Evolutionary conservation across 306 rosid genomes (phyloP).

Genomic region (Chamaecrista fasciculata): DNA sequence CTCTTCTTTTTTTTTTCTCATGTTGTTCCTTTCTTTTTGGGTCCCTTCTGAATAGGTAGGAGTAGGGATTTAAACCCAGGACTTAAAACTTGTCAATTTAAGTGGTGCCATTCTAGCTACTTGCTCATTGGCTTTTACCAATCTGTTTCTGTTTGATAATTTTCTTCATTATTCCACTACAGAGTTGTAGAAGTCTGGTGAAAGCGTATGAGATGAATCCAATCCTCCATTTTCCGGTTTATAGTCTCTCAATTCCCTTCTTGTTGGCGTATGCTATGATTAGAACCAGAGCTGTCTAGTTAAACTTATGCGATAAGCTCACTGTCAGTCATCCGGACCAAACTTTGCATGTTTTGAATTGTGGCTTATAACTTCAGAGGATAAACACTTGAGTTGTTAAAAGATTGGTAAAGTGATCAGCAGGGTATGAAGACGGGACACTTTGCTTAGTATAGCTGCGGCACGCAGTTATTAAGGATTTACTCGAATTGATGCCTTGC

Average conservation of each 20-base stretch:
- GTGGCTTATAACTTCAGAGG: slow-evolving; percentile 2
- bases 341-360: not conserved
- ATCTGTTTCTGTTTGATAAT: slow-evolving; percentile 12
- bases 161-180: slow-evolving; percentile 36
- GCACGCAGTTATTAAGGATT: not conserved
- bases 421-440: not conserved
- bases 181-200: slow-evolving; percentile 71
- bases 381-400: not conserved
- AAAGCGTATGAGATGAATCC: slow-evolving; percentile 97
- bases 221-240: slow-evolving; percentile 62
- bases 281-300: slow-evolving; percentile 45
- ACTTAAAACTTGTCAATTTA: slow-evolving; percentile 4
- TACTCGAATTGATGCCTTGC: not conserved
- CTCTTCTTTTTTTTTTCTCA: slow-evolving; percentile 4
- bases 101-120: not conserved
- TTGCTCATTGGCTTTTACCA: not conserved
- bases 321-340: not conserved
- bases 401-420: slow-evolving; percentile 15
- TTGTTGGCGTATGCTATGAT: slow-evolving; percentile 56
- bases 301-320: slow-evolving; percentile 25
- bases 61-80: not conserved
- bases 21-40: not conserved
- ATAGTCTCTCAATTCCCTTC: slow-evolving; percentile 58
- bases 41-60: not conserved
- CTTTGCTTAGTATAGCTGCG: not conserved